These are phyloP conservation scores for Lodderomyces theae DNA, from an alignment of 1,139 yeast genomes.

Conservation along the genomic window DNA sequence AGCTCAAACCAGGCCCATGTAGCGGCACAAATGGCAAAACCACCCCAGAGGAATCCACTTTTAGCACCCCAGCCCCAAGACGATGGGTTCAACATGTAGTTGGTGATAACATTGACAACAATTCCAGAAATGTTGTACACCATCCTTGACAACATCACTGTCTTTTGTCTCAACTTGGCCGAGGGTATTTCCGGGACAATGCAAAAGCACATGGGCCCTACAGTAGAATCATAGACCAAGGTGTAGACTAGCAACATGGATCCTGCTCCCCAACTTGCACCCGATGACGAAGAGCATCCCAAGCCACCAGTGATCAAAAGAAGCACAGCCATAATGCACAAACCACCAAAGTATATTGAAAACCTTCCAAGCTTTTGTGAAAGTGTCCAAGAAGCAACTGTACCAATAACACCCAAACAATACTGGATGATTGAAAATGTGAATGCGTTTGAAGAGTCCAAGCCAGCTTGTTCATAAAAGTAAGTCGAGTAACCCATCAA, in stretches of 20 bases:
- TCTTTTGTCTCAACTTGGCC: constrained; percentile 51
- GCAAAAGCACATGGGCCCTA: constrained; percentile 60
- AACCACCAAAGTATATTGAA: constrained; percentile 46
- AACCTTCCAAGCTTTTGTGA: constrained; percentile 49
- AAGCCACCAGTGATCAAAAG: constrained; percentile 44
- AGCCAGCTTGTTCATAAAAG: constrained; percentile 52
- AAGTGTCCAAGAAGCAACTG: constrained; percentile 51
- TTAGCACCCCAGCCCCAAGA: constrained; percentile 60
- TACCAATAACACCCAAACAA: constrained; percentile 50
- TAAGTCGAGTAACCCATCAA: constrained; percentile 56
- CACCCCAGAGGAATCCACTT: constrained; percentile 59
- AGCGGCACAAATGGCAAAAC: constrained; percentile 35
- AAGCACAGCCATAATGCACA: constrained; percentile 31
- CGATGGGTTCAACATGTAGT: constrained; percentile 58
- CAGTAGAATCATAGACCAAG: constrained; percentile 49
- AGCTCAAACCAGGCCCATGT: constrained; percentile 52
- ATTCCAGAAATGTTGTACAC: constrained; percentile 45
- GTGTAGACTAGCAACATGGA: constrained; percentile 46
- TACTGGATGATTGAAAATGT: constrained; percentile 46
- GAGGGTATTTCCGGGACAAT: constrained; percentile 59
- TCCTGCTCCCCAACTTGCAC: constrained; percentile 42
- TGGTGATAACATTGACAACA: constrained; percentile 44
- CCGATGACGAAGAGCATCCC: constrained; percentile 18
- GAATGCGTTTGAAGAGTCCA: constrained; percentile 37
- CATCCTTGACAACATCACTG: constrained; percentile 55